Evolutionary conservation across 179 eudicot species (phyloP).

Genomic region (Silene coronaria): DNA sequence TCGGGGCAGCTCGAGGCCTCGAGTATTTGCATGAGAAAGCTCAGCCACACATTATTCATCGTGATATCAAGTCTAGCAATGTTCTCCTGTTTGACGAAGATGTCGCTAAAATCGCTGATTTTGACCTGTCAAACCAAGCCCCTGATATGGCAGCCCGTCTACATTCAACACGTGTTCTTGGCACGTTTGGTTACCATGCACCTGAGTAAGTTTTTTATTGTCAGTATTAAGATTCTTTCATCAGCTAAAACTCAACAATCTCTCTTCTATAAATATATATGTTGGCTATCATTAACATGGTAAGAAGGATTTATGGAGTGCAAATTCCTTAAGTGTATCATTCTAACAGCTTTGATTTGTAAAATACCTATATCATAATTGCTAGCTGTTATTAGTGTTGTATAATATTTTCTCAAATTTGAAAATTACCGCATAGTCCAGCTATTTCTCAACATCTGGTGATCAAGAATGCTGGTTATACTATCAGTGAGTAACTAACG

Average conservation of each 20-base stretch:
- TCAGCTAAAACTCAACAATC: not conserved
- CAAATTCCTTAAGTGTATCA: too few relatives aligned
- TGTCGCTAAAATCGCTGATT: constrained; percentile 82
- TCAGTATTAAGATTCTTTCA: not conserved
- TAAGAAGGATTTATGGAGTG: not conserved
- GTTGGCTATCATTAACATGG: not conserved
- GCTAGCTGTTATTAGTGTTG: too few relatives aligned
- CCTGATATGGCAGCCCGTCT: constrained; percentile 88
- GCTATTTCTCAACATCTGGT: not conserved
- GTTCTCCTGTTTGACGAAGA: constrained; percentile 72
- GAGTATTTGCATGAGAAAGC: constrained; percentile 88
- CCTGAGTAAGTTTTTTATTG: constrained; percentile 57
- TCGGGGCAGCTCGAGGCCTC: constrained; percentile 81
- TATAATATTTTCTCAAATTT: not conserved
- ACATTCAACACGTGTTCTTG: constrained; percentile 90
- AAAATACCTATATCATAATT: too few relatives aligned
- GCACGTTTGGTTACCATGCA: constrained; percentile 89
- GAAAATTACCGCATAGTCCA: not conserved
- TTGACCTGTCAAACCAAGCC: constrained; percentile 83
- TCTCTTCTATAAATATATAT: not conserved
- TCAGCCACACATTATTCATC: constrained; percentile 78
- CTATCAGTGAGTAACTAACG: not conserved
- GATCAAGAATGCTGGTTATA: not conserved
- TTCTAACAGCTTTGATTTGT: too few relatives aligned
- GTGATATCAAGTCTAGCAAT: constrained; percentile 87